Evolutionary conservation across 2,329 filamentous ascomycete species (phyloP).

Genomic region (Alternaria arborescens): DNA sequence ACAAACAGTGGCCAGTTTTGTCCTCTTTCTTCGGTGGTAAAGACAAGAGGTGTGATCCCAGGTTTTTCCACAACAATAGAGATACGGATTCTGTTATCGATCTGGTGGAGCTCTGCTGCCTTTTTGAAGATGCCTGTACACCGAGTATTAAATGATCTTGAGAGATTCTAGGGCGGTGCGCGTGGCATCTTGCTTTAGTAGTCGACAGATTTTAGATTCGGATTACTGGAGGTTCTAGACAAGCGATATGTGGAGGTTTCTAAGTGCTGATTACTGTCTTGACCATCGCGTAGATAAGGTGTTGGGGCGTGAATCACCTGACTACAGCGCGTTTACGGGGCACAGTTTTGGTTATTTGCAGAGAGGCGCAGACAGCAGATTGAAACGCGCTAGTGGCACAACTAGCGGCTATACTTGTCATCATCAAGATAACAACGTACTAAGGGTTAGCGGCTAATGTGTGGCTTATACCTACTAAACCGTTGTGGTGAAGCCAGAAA

Average conservation of each 20-base stretch:
- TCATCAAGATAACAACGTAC: too few relatives aligned
- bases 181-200: not conserved
- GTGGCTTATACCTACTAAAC: not conserved
- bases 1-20: not conserved
- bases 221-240: too few relatives aligned
- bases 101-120: not conserved
- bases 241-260: too few relatives aligned
- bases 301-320: too few relatives aligned
- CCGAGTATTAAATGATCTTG: not conserved
- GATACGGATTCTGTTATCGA: not conserved
- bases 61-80: not conserved
- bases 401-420: not conserved
- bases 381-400: not conserved
- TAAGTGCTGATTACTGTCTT: not conserved
- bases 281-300: too few relatives aligned
- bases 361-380: not conserved
- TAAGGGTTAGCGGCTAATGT: not conserved
- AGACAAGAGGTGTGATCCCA: not conserved
- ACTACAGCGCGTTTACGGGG: too few relatives aligned
- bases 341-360: too few relatives aligned
- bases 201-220: too few relatives aligned
- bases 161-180: constrained; percentile 1
- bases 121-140: not conserved
- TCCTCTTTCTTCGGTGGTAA: not conserved
- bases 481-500: not conserved